These are phyloP conservation scores for Teunomyces pallodes DNA, from an alignment of 805 yeast genomes.

Conservation along the genomic window DNA sequence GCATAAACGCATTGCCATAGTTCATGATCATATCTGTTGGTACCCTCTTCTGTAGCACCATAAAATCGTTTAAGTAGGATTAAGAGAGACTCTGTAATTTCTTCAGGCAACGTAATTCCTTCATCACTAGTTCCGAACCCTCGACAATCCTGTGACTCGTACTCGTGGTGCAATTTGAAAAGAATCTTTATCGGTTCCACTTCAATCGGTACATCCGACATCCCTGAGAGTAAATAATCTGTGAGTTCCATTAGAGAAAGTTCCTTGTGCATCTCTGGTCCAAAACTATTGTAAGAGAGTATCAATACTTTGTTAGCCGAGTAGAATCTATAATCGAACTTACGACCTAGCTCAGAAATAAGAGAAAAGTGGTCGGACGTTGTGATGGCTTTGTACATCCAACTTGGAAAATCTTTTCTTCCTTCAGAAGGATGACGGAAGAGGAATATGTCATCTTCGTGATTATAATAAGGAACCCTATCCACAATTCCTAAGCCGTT, in stretches of 20 bases:
- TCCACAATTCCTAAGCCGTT: slow-evolving; percentile 6
- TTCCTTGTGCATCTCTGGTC: slow-evolving; percentile 1
- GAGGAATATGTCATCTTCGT: not conserved
- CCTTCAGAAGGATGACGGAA: not conserved
- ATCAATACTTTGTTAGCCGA: slow-evolving; percentile 10
- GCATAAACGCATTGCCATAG: slow-evolving; percentile 12
- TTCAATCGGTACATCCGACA: not conserved
- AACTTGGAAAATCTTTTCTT: too few relatives aligned
- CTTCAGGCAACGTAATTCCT: slow-evolving; percentile 5
- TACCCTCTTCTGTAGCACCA: not conserved
- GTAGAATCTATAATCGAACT: slow-evolving; percentile 13
- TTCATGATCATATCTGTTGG: slow-evolving; percentile 5
- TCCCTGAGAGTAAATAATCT: not conserved
- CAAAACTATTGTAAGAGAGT: slow-evolving; percentile 8
- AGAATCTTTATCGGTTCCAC: not conserved
- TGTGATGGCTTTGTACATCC: too few relatives aligned
- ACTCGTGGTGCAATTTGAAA: slow-evolving; percentile 4
- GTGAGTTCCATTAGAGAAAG: slow-evolving; percentile 6
- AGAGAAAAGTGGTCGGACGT: slow-evolving; percentile 5
- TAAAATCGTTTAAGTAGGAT: slow-evolving; percentile 8
- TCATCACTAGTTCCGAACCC: slow-evolving; percentile 6
- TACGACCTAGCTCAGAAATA: slow-evolving; percentile 2
- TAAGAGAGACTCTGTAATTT: slow-evolving; percentile 8
- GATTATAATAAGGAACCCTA: not conserved
- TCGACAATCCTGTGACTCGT: slow-evolving; percentile 8